A percentile compares a stretch with the other conserved stretches of the same genome.
Conservation (phyloP, 306 rosid genomes). For the Fagus crenata region DNA sequence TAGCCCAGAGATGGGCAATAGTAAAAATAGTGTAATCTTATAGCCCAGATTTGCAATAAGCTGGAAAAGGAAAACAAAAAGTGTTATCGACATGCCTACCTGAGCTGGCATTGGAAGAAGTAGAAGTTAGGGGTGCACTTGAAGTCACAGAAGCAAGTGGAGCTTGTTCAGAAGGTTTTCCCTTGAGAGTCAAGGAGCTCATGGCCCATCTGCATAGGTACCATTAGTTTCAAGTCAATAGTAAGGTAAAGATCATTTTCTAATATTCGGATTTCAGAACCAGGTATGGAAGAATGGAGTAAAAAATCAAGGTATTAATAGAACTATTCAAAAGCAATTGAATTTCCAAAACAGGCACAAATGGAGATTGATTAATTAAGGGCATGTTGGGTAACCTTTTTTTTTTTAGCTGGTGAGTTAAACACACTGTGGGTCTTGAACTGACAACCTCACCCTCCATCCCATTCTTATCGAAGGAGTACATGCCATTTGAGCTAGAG, state of each 20-base stretch:
- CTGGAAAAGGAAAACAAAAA: conserved; percentile 15
- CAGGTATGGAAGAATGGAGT: too few relatives aligned
- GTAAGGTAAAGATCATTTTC: conserved; percentile 7
- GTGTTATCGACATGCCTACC: conserved; percentile 46
- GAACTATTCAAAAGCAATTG: not conserved
- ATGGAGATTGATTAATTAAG: not conserved
- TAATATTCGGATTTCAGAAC: not conserved
- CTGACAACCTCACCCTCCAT: too few relatives aligned
- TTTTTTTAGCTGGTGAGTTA: too few relatives aligned
- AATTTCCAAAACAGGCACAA: not conserved
- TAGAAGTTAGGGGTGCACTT: conserved; percentile 43
- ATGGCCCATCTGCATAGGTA: conserved; percentile 85
- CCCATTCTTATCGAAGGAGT: too few relatives aligned
- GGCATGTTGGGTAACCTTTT: not conserved
- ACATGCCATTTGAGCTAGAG: too few relatives aligned
- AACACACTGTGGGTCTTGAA: too few relatives aligned
- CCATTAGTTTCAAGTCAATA: conserved; percentile 20
- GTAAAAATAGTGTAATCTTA: not conserved
- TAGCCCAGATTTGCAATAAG: conserved; percentile 4
- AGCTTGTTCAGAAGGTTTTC: conserved; percentile 86
- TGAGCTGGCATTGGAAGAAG: conserved; percentile 62
- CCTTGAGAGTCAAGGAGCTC: conserved; percentile 98
- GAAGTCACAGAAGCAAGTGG: conserved; percentile 65
- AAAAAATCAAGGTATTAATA: not conserved
- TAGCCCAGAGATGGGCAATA: not conserved